phyloP scores from a whole-genome alignment of 768 basidiomycete species.

The Stropharia rugosoannulata region DNA sequence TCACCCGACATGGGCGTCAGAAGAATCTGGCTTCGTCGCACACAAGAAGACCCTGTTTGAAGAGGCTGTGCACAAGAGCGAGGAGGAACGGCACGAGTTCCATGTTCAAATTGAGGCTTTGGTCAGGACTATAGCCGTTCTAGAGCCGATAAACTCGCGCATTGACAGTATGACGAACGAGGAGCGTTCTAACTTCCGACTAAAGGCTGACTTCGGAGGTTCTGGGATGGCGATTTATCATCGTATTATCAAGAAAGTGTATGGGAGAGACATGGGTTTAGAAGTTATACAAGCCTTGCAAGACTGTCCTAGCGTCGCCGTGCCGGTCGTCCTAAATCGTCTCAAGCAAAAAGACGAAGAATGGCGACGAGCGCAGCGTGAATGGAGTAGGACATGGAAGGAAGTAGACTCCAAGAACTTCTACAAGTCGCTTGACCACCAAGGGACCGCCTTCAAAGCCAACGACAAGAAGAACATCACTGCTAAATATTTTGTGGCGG shows the following conservation, averaged over 20 bases:
- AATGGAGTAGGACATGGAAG: conserved; percentile 96
- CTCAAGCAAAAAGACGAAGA: conserved; percentile 95
- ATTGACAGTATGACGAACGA: conserved; percentile 89
- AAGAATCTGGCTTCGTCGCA: conserved; percentile 90
- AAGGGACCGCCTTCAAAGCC: conserved; percentile 90
- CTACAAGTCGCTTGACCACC: conserved; percentile 96
- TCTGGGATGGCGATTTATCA: conserved; percentile 86
- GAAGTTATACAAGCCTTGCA: conserved; percentile 88
- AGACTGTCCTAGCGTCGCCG: conserved; percentile 86
- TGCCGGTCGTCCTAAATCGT: conserved; percentile 87
- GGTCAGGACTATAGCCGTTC: conserved; percentile 82
- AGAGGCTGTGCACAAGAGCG: conserved; percentile 93
- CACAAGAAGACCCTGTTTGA: conserved; percentile 98
- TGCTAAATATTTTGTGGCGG: conserved; percentile 75
- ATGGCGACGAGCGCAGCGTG: conserved; percentile 91
- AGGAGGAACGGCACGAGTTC: conserved; percentile 98
- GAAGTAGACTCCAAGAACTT: conserved; percentile 98
- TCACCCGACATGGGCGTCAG: conserved; percentile 97
- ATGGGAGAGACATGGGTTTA: conserved; percentile 72
- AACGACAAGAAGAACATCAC: conserved; percentile 95
- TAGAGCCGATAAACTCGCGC: conserved; percentile 84
- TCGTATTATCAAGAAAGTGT: conserved; percentile 91
- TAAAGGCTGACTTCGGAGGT: conserved; percentile 89
- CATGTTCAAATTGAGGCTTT: conserved; percentile 94
- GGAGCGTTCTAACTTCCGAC: conserved; percentile 77